phyloP scores from a whole-genome alignment of 257 asterid species.

The Fraxinus americana region DNA sequence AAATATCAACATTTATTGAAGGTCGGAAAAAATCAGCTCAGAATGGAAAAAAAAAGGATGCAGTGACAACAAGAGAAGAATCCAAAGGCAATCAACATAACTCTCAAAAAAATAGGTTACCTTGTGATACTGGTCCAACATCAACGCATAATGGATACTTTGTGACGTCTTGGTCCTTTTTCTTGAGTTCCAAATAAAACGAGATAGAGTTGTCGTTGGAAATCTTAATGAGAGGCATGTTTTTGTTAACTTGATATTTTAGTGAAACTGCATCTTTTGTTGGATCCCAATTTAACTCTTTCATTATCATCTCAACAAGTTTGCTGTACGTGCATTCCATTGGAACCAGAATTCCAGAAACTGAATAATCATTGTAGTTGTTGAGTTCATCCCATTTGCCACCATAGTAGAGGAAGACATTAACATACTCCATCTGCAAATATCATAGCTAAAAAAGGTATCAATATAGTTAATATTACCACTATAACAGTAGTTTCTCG shows the following conservation, averaged over 20 bases:
- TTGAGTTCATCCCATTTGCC: background rate
- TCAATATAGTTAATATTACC: background rate
- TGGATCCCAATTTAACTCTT: background rate
- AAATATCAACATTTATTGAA: background rate
- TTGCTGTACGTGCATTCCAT: background rate
- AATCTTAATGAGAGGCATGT: background rate
- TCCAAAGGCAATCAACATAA: too few relatives aligned
- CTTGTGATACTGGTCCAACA: background rate
- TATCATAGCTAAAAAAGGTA: background rate
- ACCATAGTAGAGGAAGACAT: background rate
- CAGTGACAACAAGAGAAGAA: too few relatives aligned
- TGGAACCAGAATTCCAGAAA: conserved; percentile 2
- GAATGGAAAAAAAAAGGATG: too few relatives aligned
- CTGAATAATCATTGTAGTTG: background rate
- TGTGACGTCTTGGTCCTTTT: background rate
- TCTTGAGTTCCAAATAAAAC: background rate
- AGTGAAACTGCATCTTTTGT: background rate
- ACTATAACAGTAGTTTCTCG: background rate
- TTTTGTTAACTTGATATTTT: background rate
- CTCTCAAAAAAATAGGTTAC: background rate
- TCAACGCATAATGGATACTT: background rate
- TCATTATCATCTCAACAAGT: background rate
- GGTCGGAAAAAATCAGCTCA: too few relatives aligned
- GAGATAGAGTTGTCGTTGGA: background rate
- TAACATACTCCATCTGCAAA: background rate